Evolutionary conservation across 176 grass and related monocot species (phyloP).

Genomic region (Carex cristatella): DNA sequence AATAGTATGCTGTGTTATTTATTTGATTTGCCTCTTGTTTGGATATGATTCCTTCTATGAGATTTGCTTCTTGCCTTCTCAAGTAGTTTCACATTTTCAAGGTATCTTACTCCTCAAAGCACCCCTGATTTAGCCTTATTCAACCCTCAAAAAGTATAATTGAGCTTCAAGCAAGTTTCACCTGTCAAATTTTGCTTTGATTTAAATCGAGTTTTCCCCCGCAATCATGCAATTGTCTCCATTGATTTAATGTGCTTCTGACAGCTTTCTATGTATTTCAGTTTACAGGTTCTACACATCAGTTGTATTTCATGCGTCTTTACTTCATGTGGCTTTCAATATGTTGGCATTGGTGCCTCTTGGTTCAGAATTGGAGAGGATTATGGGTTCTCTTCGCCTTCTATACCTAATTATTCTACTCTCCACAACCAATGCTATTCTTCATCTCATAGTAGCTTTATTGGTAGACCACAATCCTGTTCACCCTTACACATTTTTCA

Average conservation of each 20-base stretch:
- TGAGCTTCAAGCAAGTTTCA: neutral
- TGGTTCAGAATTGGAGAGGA: constrained; percentile 84
- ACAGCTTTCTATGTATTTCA: constrained; percentile 32
- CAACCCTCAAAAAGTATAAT: neutral
- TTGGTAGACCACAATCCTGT: constrained; percentile 70
- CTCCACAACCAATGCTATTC: constrained; percentile 82
- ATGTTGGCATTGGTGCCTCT: constrained; percentile 91
- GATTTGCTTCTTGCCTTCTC: constrained; percentile 92
- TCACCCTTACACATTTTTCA: constrained; percentile 34
- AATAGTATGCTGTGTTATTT: constrained; percentile 63
- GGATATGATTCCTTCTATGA: constrained; percentile 80
- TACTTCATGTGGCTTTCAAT: constrained; percentile 94
- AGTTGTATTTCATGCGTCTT: constrained; percentile 80
- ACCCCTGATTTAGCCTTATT: neutral
- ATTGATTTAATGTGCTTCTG: constrained; percentile 17
- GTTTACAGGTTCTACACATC: constrained; percentile 91
- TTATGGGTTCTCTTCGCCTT: constrained; percentile 92
- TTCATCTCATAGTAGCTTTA: constrained; percentile 78
- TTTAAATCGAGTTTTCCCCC: neutral
- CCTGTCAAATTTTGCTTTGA: neutral
- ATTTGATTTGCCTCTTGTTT: constrained; percentile 72
- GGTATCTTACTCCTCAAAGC: constrained; percentile 32
- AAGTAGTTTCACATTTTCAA: constrained; percentile 71
- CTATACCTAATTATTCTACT: constrained; percentile 89
- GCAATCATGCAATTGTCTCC: neutral